Percentiles rank a stretch among this genome's conserved stretches.
Conservation (phyloP, 805 yeast species). For the Maudiozyma serrabonitensis region DNA sequence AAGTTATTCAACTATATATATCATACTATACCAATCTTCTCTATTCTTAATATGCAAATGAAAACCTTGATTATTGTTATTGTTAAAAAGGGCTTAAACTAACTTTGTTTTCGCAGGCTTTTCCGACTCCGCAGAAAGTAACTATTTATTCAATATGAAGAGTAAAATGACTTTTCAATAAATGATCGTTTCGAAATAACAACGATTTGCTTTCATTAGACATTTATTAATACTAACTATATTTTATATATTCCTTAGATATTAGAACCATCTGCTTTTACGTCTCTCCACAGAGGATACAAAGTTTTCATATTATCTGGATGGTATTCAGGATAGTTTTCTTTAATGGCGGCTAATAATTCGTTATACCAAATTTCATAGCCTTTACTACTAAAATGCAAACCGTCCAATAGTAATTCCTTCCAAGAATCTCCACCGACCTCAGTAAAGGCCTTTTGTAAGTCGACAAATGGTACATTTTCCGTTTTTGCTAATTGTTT, state of each 20-base stretch:
- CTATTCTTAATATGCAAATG: no score
- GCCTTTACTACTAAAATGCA: constrained; percentile 49
- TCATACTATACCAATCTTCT: no score
- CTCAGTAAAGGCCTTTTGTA: constrained; percentile 38
- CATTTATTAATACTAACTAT: no score
- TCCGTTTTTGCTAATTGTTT: constrained; percentile 35
- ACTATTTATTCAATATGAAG: no score
- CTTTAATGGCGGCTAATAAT: constrained; percentile 32
- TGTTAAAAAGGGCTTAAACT: no score
- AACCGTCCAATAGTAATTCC: constrained; percentile 41
- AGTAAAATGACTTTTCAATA: no score
- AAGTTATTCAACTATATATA: no score
- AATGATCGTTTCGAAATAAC: no score
- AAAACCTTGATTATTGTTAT: no score
- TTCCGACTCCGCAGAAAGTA: no score
- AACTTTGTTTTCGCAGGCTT: no score
- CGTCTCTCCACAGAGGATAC: constrained; percentile 36
- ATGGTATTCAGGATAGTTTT: constrained; percentile 38
- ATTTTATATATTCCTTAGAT: neutral
- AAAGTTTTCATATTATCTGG: constrained; percentile 33
- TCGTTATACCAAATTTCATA: constrained; percentile 42
- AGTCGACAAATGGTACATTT: constrained; percentile 49
- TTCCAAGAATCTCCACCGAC: constrained; percentile 32
- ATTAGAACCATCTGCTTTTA: constrained; percentile 20
- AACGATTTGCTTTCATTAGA: no score